Percentiles rank a stretch among this genome's conserved stretches.
Evolutionary conservation across 2,329 filamentous ascomycete genomes (phyloP).

Genomic region (Xylariales sp.): DNA sequence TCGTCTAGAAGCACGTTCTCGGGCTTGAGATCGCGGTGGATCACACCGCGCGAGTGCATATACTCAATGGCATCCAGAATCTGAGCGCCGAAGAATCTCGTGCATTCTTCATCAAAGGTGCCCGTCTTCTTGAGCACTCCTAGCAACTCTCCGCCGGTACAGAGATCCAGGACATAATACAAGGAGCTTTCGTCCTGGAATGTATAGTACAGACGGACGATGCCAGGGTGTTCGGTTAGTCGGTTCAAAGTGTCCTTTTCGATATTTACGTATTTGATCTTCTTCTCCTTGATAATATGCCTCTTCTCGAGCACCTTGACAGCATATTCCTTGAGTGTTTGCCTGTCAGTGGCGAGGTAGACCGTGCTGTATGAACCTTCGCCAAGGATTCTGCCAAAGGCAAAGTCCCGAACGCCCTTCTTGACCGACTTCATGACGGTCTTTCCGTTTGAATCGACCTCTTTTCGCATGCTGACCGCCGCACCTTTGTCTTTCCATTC

Average conservation of each 20-base stretch:
- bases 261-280: slow-evolving; percentile 99
- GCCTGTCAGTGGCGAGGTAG: slow-evolving; percentile 84
- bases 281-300: slow-evolving; percentile 99
- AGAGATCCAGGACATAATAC: slow-evolving; percentile 94
- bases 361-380: slow-evolving; percentile 99
- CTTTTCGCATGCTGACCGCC: slow-evolving; percentile 75
- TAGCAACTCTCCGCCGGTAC: slow-evolving; percentile 84
- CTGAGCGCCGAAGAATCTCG: slow-evolving; percentile 89
- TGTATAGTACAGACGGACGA: slow-evolving; percentile 95
- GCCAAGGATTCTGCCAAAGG: slow-evolving; percentile 83
- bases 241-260: slow-evolving; percentile 97
- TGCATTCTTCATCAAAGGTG: slow-evolving; percentile 93
- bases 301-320: slow-evolving; percentile 98
- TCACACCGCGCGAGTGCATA: slow-evolving; percentile 94
- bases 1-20: slow-evolving; percentile 95
- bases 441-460: slow-evolving; percentile 80
- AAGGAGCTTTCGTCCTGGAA: slow-evolving; percentile 95
- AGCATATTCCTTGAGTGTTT: slow-evolving; percentile 92
- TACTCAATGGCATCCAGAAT: slow-evolving; percentile 96
- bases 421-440: slow-evolving; percentile 81
- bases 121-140: slow-evolving; percentile 91
- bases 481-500: slow-evolving; percentile 96
- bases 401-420: slow-evolving; percentile 96
- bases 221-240: slow-evolving; percentile 91
- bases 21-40: slow-evolving; percentile 93